These are phyloP conservation scores for Kwoniella europaea DNA, from an alignment of 768 basidiomycete genomes.

Conservation along the genomic window DNA sequence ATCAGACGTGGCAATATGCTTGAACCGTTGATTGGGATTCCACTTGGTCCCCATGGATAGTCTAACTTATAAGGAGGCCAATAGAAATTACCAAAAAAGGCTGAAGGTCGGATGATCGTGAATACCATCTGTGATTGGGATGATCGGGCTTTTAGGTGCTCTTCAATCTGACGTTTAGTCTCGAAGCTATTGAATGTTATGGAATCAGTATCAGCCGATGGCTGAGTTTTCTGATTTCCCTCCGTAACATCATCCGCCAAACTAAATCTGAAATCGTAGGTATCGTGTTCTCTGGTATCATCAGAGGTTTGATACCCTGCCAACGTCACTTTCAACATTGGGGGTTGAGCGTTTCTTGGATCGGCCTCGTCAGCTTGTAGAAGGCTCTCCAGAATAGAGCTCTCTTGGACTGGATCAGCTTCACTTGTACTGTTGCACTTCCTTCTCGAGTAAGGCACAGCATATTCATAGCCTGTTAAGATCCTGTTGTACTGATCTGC, in stretches of 20 bases:
- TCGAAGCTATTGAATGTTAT: not conserved
- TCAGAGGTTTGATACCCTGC: no score
- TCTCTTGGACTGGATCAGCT: no score
- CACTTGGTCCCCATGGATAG: not conserved
- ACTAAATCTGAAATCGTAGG: no score
- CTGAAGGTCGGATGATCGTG: constrained; percentile 5
- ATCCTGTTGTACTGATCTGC: not conserved
- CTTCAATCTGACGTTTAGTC: constrained; percentile 11
- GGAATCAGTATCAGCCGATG: not conserved
- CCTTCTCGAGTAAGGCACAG: no score
- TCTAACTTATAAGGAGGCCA: not conserved
- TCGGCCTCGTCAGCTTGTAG: no score
- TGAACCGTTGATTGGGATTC: not conserved
- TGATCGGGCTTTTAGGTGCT: not conserved
- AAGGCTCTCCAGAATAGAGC: no score
- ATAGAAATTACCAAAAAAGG: constrained; percentile 4
- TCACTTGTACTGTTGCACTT: no score
- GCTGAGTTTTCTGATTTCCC: not conserved
- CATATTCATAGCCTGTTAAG: not conserved
- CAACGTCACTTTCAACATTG: no score
- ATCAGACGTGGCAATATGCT: constrained; percentile 2
- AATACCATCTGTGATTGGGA: not conserved
- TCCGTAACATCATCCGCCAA: not conserved
- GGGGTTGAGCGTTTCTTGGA: no score
- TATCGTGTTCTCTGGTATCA: no score